A percentile compares a stretch with the other conserved stretches of the same genome.
phyloP scores from a whole-genome alignment of 1,139 yeast species.

The Saccharomycopsis crataegensis region DNA sequence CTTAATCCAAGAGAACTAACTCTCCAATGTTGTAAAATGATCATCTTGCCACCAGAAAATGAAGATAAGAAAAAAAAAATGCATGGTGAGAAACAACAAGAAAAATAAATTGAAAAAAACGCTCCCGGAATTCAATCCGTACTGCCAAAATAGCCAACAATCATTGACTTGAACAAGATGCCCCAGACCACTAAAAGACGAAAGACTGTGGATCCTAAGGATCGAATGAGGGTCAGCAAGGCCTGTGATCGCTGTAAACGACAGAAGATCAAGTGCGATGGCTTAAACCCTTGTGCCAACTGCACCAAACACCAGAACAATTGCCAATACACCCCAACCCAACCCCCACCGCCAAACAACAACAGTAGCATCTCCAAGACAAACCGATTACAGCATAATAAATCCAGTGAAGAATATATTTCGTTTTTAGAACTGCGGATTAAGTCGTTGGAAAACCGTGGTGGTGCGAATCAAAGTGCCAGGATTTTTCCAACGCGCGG shows the following conservation, averaged over 20 bases:
- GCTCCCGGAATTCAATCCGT: too few relatives aligned
- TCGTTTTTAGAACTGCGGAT: conserved; percentile 7
- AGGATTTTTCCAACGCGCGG: too few relatives aligned
- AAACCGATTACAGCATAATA: background rate
- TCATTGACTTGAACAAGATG: background rate
- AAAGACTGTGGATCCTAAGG: background rate
- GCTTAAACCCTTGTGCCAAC: conserved; percentile 45
- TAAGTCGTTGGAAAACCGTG: background rate
- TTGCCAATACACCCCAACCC: conserved; percentile 4
- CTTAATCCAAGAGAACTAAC: too few relatives aligned
- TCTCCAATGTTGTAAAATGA: too few relatives aligned
- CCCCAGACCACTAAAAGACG: background rate
- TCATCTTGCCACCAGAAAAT: too few relatives aligned
- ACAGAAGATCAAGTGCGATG: conserved; percentile 58
- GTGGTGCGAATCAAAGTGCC: conserved; percentile 4
- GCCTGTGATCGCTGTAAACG: conserved; percentile 58
- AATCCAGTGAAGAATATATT: background rate
- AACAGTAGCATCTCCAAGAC: background rate
- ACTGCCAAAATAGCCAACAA: background rate
- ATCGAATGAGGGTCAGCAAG: conserved; percentile 36
- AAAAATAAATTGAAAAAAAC: too few relatives aligned
- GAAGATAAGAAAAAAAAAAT: too few relatives aligned
- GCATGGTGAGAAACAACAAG: too few relatives aligned
- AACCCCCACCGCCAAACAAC: background rate
- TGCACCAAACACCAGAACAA: conserved; percentile 37